Percentiles rank a stretch among this genome's conserved stretches.
These are phyloP conservation scores for Alternaria triticina DNA, from an alignment of 2,329 filamentous ascomycete species.

Conservation along the genomic window DNA sequence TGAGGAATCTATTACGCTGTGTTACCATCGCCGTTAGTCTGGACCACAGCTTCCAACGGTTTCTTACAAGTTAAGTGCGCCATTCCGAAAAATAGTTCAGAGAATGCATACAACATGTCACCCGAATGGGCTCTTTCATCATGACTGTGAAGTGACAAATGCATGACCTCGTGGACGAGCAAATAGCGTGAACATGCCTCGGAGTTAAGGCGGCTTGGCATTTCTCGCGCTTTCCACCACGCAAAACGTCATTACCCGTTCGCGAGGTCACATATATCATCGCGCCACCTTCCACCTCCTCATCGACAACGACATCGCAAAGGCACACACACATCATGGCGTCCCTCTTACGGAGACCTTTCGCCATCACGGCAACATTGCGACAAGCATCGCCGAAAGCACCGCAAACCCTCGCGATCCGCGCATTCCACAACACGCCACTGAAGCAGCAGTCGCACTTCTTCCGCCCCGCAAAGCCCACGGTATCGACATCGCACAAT, in stretches of 20 bases:
- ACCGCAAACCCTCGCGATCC: conserved; percentile 57
- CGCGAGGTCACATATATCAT: conserved; percentile 15
- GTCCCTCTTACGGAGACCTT: conserved; percentile 68
- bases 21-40: background rate
- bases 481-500: conserved; percentile 61
- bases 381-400: conserved; percentile 59
- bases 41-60: background rate
- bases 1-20: background rate
- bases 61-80: background rate
- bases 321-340: conserved; percentile 59
- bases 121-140: background rate
- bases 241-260: conserved; percentile 19
- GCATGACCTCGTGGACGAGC: background rate
- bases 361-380: conserved; percentile 66
- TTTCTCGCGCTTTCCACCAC: conserved; percentile 30
- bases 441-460: conserved; percentile 56
- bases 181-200: background rate
- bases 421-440: conserved; percentile 67
- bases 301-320: conserved; percentile 4
- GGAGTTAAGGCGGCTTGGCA: conserved; percentile 21
- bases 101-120: background rate
- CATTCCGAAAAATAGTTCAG: background rate
- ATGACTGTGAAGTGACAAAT: background rate
- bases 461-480: conserved; percentile 52
- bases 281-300: conserved; percentile 1